Evolutionary conservation across 2,329 filamentous ascomycete genomes (phyloP).

Genomic region (Fonsecaea monophora): DNA sequence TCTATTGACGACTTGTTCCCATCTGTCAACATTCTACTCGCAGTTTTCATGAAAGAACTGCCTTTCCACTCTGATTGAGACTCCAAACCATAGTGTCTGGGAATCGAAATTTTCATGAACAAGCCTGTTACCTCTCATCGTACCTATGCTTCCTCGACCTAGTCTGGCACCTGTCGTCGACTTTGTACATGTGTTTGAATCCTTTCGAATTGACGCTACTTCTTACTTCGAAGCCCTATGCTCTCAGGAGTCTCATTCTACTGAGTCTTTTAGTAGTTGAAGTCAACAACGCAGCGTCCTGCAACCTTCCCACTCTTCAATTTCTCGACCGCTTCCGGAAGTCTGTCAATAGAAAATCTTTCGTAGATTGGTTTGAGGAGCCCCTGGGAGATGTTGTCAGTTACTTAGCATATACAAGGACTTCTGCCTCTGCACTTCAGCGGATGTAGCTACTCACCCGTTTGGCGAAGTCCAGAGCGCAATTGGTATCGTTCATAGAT

Average conservation of each 20-base stretch:
- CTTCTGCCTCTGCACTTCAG: neutral
- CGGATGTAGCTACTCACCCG: neutral
- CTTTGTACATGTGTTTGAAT: neutral
- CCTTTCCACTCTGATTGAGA: too few relatives aligned
- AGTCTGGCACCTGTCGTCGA: too few relatives aligned
- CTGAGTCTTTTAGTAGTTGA: slow-evolving; percentile 46
- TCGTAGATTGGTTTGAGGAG: slow-evolving; percentile 59
- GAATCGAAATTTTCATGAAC: too few relatives aligned
- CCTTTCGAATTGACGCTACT: neutral
- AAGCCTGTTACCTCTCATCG: too few relatives aligned
- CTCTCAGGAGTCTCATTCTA: neutral
- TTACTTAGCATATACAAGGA: slow-evolving; percentile 49
- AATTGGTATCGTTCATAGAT: slow-evolving; percentile 29
- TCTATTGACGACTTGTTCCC: neutral
- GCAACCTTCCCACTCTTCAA: slow-evolving; percentile 59
- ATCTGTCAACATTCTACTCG: too few relatives aligned
- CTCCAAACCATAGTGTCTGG: too few relatives aligned
- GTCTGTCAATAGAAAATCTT: slow-evolving; percentile 54
- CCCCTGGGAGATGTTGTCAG: slow-evolving; percentile 58
- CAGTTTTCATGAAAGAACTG: too few relatives aligned
- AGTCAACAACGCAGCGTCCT: slow-evolving; percentile 61
- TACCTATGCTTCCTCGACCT: too few relatives aligned
- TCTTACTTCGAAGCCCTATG: neutral
- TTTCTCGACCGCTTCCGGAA: slow-evolving; percentile 60
- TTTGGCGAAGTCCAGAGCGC: slow-evolving; percentile 29